A percentile compares a stretch with the other conserved stretches of the same genome.
These are phyloP conservation scores for Pueraria montana DNA, from an alignment of 306 rosid species.

Conservation along the genomic window DNA sequence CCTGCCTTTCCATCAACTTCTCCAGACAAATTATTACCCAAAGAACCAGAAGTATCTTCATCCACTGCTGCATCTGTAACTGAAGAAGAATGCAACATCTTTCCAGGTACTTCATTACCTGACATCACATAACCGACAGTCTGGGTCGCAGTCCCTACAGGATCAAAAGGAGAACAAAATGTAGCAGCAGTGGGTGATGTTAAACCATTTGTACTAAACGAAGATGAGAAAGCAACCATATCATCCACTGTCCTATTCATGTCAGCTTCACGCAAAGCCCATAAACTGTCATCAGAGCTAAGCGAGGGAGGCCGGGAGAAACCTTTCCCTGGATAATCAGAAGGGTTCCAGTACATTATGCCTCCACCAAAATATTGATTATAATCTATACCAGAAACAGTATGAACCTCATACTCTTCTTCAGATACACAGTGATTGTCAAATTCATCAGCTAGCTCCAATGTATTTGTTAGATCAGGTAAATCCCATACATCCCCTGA, in stretches of 20 bases:
- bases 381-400: slow-evolving; percentile 87
- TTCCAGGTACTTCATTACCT: slow-evolving; percentile 80
- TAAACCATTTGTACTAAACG: slow-evolving; percentile 87
- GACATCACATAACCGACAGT: slow-evolving; percentile 82
- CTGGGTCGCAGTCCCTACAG: slow-evolving; percentile 78
- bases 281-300: slow-evolving; percentile 94
- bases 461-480: slow-evolving; percentile 68
- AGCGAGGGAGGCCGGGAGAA: slow-evolving; percentile 98
- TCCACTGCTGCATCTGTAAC: slow-evolving; percentile 69
- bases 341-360: slow-evolving; percentile 95
- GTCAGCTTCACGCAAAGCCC: slow-evolving; percentile 99
- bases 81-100: slow-evolving; percentile 78
- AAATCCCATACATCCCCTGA: slow-evolving; percentile 75
- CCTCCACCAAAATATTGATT: slow-evolving; percentile 97
- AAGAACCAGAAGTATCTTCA: slow-evolving; percentile 76
- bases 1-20: slow-evolving; percentile 78
- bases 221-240: slow-evolving; percentile 97
- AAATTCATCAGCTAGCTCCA: slow-evolving; percentile 80
- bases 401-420: slow-evolving; percentile 93
- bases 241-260: slow-evolving; percentile 95
- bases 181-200: slow-evolving; percentile 93
- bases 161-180: slow-evolving; percentile 87
- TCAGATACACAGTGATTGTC: slow-evolving; percentile 92
- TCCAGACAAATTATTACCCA: slow-evolving; percentile 63
- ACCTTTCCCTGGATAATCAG: slow-evolving; percentile 83